phyloP scores from a whole-genome alignment of 2,329 filamentous ascomycete genomes.

The Aureobasidium pullulans region DNA sequence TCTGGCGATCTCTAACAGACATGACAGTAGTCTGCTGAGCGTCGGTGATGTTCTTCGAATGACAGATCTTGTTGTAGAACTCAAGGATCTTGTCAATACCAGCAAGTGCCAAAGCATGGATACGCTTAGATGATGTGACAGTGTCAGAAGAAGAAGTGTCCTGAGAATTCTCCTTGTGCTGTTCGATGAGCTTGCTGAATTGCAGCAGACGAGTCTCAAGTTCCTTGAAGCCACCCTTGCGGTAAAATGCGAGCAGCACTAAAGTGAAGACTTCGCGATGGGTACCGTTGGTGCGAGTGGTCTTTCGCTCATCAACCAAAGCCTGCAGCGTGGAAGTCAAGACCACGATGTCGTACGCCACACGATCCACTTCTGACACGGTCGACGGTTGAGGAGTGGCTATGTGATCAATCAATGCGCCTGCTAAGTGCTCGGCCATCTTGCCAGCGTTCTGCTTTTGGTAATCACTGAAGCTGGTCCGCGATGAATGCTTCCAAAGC shows the following conservation, averaged over 20 bases:
- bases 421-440: constrained; percentile 63
- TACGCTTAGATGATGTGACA: constrained; percentile 10
- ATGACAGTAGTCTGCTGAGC: constrained; percentile 55
- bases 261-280: constrained; percentile 51
- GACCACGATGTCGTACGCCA: constrained; percentile 72
- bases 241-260: constrained; percentile 80
- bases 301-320: constrained; percentile 56
- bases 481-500: constrained; percentile 54
- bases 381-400: background rate
- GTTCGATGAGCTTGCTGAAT: constrained; percentile 22
- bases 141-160: constrained; percentile 1
- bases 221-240: constrained; percentile 65
- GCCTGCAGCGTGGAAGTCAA: constrained; percentile 71
- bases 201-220: constrained; percentile 48
- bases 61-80: constrained; percentile 69
- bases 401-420: constrained; percentile 55
- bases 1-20: constrained; percentile 47
- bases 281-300: constrained; percentile 42
- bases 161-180: constrained; percentile 23
- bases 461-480: constrained; percentile 48
- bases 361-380: constrained; percentile 7
- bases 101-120: constrained; percentile 22
- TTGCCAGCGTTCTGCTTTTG: constrained; percentile 53
- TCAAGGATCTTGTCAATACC: constrained; percentile 66
- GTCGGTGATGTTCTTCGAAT: constrained; percentile 73